Base-by-base conservation (phyloP, 2,329 filamentous ascomycete genomes). In the Diaporthe sp. region DNA sequence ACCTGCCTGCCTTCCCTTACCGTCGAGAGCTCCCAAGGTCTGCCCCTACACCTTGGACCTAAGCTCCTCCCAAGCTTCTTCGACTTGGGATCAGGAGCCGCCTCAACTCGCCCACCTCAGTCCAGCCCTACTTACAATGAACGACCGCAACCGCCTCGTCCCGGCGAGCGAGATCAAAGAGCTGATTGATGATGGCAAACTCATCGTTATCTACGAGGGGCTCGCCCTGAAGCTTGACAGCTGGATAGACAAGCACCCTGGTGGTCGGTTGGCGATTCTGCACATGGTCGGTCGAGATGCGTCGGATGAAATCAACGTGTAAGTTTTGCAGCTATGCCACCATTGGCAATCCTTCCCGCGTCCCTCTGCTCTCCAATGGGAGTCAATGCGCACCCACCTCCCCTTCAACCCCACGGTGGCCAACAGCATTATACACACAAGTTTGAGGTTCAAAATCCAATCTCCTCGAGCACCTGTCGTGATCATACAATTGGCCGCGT, bases 281-380 rank as follows among this genome's bases (percentile, higher is more conserved):
- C 90, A 92, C 82, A 91, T 91, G 88, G 87, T 91, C 5, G 89
- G 89, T 72, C 86, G 85, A 80, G 89, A 91, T 82, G 88, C 89
- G 33, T 89, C 88, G 28, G 88, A 90, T 78, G 89, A 91, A 79
- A 90, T 91, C 78, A 87, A 87, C 76, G 87, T 86, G 89, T 90
- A 87, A 85, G 77, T 81, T 64, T 61, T n/a, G 40, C 60, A 12
- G n/a, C 40, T 45, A 45, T 58, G 30, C 54, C 13, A 47, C n/a
- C 38, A 42, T 58, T 28, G 38, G 45, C 72, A 69, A 73, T 50
- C 50, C 35, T 69, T 40, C 54, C 73, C 17, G 19, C 25, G 13
- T 54, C 42, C 61, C 50, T 69, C 60, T 30, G 73, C 52, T 15
- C 60, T 25, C 33, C 35, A 55, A 47, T 33, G 35, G 22, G 33